Percentiles rank a stretch among this genome's conserved stretches.
These are phyloP conservation scores for Salvia miltiorrhiza DNA, from an alignment of 257 asterid genomes.

Conservation along the genomic window DNA sequence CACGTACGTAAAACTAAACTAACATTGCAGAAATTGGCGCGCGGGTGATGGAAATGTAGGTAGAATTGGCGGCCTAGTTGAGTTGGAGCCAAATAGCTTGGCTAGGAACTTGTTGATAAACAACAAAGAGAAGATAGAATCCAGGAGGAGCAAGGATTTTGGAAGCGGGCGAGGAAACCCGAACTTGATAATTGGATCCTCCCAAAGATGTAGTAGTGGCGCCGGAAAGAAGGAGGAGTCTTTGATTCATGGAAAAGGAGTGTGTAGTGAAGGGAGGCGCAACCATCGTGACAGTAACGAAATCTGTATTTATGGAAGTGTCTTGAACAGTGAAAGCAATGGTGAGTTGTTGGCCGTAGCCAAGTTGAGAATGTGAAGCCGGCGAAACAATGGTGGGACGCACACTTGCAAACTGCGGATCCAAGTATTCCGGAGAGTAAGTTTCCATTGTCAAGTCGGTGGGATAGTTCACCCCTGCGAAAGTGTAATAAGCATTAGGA, in stretches of 20 bases:
- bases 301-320: background rate
- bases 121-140: conserved; percentile 18
- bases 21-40: too few species aligned
- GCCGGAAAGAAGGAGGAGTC: background rate
- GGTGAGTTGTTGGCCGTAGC: background rate
- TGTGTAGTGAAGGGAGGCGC: conserved; percentile 18
- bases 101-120: conserved; percentile 16
- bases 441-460: background rate
- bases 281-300: background rate
- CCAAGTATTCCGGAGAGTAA: background rate
- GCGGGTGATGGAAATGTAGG: too few species aligned
- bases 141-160: conserved; percentile 13
- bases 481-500: conserved; percentile 6
- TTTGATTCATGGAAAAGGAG: conserved; percentile 22
- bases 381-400: background rate
- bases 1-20: too few species aligned
- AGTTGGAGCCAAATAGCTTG: conserved; percentile 22
- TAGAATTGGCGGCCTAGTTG: too few species aligned
- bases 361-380: background rate
- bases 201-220: conserved; percentile 1
- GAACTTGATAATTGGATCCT: conserved; percentile 8
- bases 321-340: background rate
- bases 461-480: background rate
- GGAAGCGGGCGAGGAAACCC: conserved; percentile 1
- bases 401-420: background rate